A percentile compares a stretch with the other conserved stretches of the same genome.
Evolutionary conservation across 2,329 filamentous ascomycete genomes (phyloP).

Genomic region (Ophidiomyces ophidiicola): DNA sequence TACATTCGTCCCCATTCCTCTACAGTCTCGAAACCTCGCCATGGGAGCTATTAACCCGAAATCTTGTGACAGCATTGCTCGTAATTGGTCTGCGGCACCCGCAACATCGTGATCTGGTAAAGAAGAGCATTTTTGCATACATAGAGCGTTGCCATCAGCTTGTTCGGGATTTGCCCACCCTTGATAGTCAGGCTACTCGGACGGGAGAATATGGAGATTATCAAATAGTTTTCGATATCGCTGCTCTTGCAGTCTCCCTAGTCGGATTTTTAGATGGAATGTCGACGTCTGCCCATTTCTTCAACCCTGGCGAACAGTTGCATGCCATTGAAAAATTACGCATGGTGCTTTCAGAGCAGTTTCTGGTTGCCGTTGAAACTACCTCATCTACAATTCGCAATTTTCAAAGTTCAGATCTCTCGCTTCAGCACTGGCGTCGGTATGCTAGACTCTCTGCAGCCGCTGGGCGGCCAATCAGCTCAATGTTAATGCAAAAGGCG

Average conservation of each 20-base stretch:
- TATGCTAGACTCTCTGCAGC: conserved; percentile 72
- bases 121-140: conserved; percentile 58
- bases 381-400: conserved; percentile 85
- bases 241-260: conserved; percentile 72
- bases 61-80: conserved; percentile 70
- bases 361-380: conserved; percentile 75
- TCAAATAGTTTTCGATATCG: conserved; percentile 55
- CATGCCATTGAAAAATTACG: conserved; percentile 60
- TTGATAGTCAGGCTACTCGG: conserved; percentile 47
- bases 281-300: conserved; percentile 66
- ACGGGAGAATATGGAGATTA: conserved; percentile 25
- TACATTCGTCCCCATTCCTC: conserved; percentile 70
- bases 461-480: conserved; percentile 68
- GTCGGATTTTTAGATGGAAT: conserved; percentile 80
- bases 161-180: conserved; percentile 43
- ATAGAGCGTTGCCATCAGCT: conserved; percentile 56
- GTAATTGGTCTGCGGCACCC: conserved; percentile 62
- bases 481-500: conserved; percentile 79
- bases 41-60: conserved; percentile 69
- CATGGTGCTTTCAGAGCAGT: conserved; percentile 66
- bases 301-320: conserved; percentile 62
- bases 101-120: conserved; percentile 53
- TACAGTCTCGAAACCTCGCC: conserved; percentile 75
- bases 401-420: conserved; percentile 51
- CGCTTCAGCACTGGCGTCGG: conserved; percentile 74